Percentiles rank a stretch among this genome's conserved stretches.
These are phyloP conservation scores for Cavenderia fasciculata DNA, from an alignment of 78 protist genomes.

Conservation along the genomic window DNA sequence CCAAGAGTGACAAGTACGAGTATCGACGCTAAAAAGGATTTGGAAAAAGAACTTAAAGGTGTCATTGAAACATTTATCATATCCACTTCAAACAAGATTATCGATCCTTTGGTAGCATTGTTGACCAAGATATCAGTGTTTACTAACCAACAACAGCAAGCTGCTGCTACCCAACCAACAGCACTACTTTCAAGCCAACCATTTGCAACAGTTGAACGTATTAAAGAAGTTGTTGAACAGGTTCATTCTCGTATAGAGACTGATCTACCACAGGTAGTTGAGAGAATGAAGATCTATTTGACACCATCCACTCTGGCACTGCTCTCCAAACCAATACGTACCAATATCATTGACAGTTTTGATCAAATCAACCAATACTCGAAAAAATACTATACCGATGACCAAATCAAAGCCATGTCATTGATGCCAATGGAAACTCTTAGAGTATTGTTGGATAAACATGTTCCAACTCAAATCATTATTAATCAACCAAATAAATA, in stretches of 20 bases:
- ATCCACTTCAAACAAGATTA: slow-evolving; percentile 11
- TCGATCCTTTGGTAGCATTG: slow-evolving; percentile 64
- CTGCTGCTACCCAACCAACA: background rate
- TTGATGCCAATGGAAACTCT: slow-evolving; percentile 11
- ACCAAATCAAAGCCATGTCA: slow-evolving; percentile 23
- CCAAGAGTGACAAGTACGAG: slow-evolving; percentile 71
- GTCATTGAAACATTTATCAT: background rate
- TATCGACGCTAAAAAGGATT: slow-evolving; percentile 78
- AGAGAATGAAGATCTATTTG: slow-evolving; percentile 36
- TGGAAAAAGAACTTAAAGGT: slow-evolving; percentile 43
- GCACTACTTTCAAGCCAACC: slow-evolving; percentile 28
- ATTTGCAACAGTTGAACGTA: slow-evolving; percentile 48
- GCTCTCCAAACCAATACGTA: slow-evolving; percentile 54
- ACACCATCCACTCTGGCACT: slow-evolving; percentile 18
- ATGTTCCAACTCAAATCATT: slow-evolving; percentile 4
- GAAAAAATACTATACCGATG: slow-evolving; percentile 44
- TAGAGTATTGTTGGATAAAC: slow-evolving; percentile 17
- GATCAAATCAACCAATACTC: slow-evolving; percentile 61
- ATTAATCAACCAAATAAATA: no score
- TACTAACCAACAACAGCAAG: slow-evolving; percentile 15
- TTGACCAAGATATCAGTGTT: slow-evolving; percentile 66
- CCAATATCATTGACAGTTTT: slow-evolving; percentile 62
- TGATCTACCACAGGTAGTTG: slow-evolving; percentile 27
- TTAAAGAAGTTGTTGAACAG: slow-evolving; percentile 21
- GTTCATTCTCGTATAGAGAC: background rate